phyloP scores from a whole-genome alignment of 2,329 filamentous ascomycete species.

The Purpureocillium lavendulum region DNA sequence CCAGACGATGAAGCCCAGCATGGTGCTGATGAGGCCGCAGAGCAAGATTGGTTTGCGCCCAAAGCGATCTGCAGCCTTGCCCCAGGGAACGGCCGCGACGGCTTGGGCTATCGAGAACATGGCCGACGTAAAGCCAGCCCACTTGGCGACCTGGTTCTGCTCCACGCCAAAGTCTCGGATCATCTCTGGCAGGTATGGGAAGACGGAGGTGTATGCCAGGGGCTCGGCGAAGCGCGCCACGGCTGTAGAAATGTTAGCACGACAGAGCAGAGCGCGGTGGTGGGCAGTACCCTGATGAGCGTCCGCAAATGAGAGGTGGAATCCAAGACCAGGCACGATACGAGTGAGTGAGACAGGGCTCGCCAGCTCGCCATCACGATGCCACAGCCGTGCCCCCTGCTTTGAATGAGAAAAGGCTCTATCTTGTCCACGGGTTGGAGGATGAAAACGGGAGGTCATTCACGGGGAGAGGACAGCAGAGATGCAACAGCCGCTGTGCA shows the following conservation, averaged over 20 bases:
- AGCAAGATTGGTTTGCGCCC: constrained; percentile 81
- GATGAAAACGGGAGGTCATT: no score
- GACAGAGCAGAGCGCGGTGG: not conserved
- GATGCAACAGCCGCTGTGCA: no score
- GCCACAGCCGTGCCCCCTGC: no score
- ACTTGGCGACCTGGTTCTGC: constrained; percentile 65
- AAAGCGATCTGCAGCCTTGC: constrained; percentile 65
- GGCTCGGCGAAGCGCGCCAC: constrained; percentile 75
- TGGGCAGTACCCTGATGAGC: not conserved
- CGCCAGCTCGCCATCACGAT: no score
- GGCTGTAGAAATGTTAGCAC: constrained; percentile 35
- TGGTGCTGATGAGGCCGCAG: constrained; percentile 64
- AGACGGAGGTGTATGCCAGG: constrained; percentile 62
- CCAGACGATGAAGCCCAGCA: constrained; percentile 74
- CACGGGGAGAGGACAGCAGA: no score
- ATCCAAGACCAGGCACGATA: no score
- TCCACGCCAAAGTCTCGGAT: constrained; percentile 68
- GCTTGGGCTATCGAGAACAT: constrained; percentile 67
- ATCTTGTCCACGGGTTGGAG: no score
- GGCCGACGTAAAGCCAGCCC: constrained; percentile 68
- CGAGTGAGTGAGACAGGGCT: no score
- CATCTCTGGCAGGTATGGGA: constrained; percentile 71
- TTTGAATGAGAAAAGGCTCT: no score
- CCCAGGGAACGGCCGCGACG: constrained; percentile 65
- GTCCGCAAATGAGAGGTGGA: no score